These are phyloP conservation scores for Salisapilia sapeloensis DNA, from an alignment of 352 stramenopile species.

Conservation along the genomic window DNA sequence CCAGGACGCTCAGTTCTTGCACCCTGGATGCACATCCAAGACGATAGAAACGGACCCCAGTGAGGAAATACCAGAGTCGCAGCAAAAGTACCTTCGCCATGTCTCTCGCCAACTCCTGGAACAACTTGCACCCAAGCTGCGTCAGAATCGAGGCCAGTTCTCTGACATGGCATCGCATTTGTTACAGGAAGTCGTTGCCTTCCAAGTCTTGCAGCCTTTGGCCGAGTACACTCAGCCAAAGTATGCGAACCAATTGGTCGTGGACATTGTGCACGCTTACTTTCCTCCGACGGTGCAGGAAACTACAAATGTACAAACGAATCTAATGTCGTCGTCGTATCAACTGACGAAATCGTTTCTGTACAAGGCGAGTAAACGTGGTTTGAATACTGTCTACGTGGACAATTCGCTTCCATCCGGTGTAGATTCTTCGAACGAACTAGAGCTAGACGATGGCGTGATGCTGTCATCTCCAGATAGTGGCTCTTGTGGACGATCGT, in stretches of 20 bases:
- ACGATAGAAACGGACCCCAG: neutral
- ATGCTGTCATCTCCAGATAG: no score
- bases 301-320: no score
- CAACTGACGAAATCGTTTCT: slow-evolving; percentile 40
- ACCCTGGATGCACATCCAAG: slow-evolving; percentile 24
- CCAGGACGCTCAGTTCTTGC: slow-evolving; percentile 38
- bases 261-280: slow-evolving; percentile 15
- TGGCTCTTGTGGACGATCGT: no score
- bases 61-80: neutral
- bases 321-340: no score
- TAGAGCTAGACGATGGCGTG: no score
- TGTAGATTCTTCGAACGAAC: no score
- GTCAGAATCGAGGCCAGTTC: no score
- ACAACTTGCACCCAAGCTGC: slow-evolving; percentile 49
- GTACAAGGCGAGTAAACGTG: slow-evolving; percentile 52
- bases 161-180: slow-evolving; percentile 51
- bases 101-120: slow-evolving; percentile 39
- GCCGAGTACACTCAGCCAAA: slow-evolving; percentile 47
- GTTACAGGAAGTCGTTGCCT: slow-evolving; percentile 33
- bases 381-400: no score
- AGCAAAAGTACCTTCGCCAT: slow-evolving; percentile 36
- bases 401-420: no score
- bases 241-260: slow-evolving; percentile 49
- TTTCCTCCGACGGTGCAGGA: no score
- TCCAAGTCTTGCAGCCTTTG: slow-evolving; percentile 49